Conservation (phyloP, 2,329 filamentous ascomycete species). For the Trichoderma lentiforme region DNA sequence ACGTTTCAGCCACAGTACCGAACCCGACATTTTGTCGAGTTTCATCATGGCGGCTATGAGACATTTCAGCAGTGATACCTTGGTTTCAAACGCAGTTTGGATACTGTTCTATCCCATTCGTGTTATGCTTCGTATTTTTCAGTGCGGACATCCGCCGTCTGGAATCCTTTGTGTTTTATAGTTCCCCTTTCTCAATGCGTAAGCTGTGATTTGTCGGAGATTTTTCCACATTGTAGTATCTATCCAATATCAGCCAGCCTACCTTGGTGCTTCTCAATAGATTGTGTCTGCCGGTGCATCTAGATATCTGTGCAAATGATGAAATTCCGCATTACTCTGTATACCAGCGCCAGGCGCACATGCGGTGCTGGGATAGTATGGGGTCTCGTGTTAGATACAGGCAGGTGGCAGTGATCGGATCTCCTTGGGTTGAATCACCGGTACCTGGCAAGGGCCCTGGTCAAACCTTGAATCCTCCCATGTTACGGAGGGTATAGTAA, state of each 20-base stretch:
- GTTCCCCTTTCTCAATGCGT: not conserved
- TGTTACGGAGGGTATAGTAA: not conserved
- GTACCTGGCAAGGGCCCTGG: constrained; percentile 2
- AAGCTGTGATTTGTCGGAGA: not conserved
- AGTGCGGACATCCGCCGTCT: not conserved
- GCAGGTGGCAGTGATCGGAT: not conserved
- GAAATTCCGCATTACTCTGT: not conserved
- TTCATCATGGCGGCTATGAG: not conserved
- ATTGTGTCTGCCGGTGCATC: not conserved
- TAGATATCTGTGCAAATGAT: too few relatives aligned
- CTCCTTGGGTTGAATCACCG: not conserved
- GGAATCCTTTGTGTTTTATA: not conserved
- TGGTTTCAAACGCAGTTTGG: not conserved
- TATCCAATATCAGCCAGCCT: not conserved
- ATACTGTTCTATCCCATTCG: not conserved
- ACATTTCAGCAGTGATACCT: not conserved
- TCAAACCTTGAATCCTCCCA: constrained; percentile 4
- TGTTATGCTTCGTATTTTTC: not conserved
- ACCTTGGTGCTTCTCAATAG: not conserved
- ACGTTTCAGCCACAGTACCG: not conserved
- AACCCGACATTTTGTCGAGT: not conserved
- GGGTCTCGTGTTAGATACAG: not conserved
- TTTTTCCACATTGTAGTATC: not conserved
- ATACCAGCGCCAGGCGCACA: not conserved
- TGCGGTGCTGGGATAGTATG: not conserved